Evolutionary conservation across 805 yeast species (phyloP), one percentile per base, ranked within the genome.

Genomic region (Pichia deserticola): DNA sequence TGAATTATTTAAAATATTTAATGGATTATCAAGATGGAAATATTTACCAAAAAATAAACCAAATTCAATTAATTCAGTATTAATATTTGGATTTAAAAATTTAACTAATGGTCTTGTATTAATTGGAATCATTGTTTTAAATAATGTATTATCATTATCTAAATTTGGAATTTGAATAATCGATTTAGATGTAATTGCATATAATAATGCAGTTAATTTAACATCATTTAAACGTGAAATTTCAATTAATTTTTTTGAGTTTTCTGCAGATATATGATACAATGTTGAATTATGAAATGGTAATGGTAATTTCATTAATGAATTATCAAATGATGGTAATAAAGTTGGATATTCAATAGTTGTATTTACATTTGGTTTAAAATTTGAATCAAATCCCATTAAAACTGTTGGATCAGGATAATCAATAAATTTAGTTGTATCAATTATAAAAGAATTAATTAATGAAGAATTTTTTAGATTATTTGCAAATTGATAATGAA

Each of bases 141-240:
- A 45, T 8, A 35, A 7, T 28, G 30, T 28, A 7, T 30, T 30
- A 5, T 20, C 13, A 7, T 37, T 40, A 15, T 34, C 20, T 30
- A 33, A 5, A 15, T 9, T 15, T 42, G 47, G 10, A 41, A 39
- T 15, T 7, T 40, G n/a, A 27, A 39, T 29, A 33, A 53, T 33
- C 1, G 48, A 15, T n/a, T 47, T 43, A 1, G 51, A n/a, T 20
- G 47, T 42, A 9, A 53, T 25, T 3, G 49, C 45, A 38, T 48
- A 53, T 1, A 53, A n/a, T 1, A 46, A 44, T 12, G 52, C 39
- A 5, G 56, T 53, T 5, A 53, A 15, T 40, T 53, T 53, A 13
- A 44, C 40, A 28, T 34, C 36, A 36, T 48, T 40, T 5, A 13
- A 5, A 9, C 50, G 34, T 5, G 54, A 33, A 12, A 13, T 11